A percentile compares a stretch with the other conserved stretches of the same genome.
These are phyloP conservation scores for Clonostachys rosea DNA, from an alignment of 2,329 filamentous ascomycete genomes.

Conservation along the genomic window DNA sequence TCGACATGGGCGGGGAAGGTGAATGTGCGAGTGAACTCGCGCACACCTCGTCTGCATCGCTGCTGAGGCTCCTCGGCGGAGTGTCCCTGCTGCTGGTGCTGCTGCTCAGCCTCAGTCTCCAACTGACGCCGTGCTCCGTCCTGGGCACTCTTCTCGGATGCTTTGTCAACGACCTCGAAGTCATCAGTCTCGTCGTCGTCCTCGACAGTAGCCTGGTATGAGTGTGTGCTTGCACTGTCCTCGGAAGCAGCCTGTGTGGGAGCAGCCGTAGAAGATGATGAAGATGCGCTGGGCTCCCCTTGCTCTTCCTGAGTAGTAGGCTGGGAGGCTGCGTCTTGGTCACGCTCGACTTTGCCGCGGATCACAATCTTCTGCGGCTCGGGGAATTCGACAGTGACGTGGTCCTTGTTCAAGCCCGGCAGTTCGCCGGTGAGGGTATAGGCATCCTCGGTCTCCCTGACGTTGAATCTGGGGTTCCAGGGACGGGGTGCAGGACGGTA, in stretches of 20 bases:
- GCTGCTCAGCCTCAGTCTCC: background rate
- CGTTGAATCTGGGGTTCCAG: slow-evolving; percentile 67
- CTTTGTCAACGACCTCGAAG: background rate
- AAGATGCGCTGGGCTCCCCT: background rate
- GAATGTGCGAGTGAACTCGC: background rate
- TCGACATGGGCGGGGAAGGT: background rate
- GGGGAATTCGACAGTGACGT: slow-evolving; percentile 65
- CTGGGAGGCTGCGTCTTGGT: background rate
- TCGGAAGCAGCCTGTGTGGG: background rate
- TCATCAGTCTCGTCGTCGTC: background rate
- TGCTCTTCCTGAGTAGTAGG: background rate
- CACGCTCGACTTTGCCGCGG: slow-evolving; percentile 43
- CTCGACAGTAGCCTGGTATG: background rate
- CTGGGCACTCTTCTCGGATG: background rate
- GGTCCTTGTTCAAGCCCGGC: slow-evolving; percentile 61
- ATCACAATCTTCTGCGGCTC: slow-evolving; percentile 61
- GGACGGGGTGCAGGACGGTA: background rate
- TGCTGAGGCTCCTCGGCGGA: background rate
- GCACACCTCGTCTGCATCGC: background rate
- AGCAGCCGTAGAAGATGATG: background rate
- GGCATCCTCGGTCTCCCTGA: slow-evolving; percentile 55
- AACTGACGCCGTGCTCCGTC: background rate
- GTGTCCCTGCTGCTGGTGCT: background rate
- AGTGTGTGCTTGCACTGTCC: background rate
- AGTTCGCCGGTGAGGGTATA: slow-evolving; percentile 71